Conservation (phyloP, 495 filamentous ascomycete genomes). For the Polyplosphaeria fusca region DNA sequence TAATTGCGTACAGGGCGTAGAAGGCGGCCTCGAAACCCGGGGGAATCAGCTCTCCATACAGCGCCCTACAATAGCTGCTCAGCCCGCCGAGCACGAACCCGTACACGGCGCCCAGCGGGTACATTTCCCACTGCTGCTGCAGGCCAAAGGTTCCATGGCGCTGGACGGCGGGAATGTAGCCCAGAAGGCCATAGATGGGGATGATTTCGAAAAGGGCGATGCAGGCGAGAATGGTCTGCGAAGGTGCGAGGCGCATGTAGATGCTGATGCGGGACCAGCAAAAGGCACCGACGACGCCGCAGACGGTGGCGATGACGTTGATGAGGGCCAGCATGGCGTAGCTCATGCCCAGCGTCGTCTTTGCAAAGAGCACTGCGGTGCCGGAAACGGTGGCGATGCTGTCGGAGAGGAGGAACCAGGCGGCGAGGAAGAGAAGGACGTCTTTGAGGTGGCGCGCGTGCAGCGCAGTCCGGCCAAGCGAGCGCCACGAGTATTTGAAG, state of each 20-base stretch:
- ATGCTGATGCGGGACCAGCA: slow-evolving; percentile 77
- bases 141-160: slow-evolving; percentile 74
- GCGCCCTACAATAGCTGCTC: slow-evolving; percentile 87
- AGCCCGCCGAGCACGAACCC: slow-evolving; percentile 90
- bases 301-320: slow-evolving; percentile 80
- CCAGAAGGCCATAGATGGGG: slow-evolving; percentile 84
- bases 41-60: slow-evolving; percentile 90
- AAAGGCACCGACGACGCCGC: slow-evolving; percentile 83
- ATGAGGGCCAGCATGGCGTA: slow-evolving; percentile 87
- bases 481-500: slow-evolving; percentile 77
- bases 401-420: slow-evolving; percentile 94
- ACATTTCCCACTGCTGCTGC: slow-evolving; percentile 96
- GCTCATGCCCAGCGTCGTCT: slow-evolving; percentile 87
- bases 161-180: slow-evolving; percentile 79
- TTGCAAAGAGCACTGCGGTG: slow-evolving; percentile 92
- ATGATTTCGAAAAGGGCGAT: slow-evolving; percentile 89
- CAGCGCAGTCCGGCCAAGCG: slow-evolving; percentile 72
- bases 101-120: slow-evolving; percentile 83
- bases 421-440: slow-evolving; percentile 78
- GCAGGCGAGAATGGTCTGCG: slow-evolving; percentile 86
- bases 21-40: slow-evolving; percentile 94
- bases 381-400: slow-evolving; percentile 93
- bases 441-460: slow-evolving; percentile 80
- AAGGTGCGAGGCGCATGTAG: slow-evolving; percentile 61
- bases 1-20: slow-evolving; percentile 94